Evolutionary conservation across 371 early-diverging fungal genomes (phyloP).

Genomic region (Dichotomocladium elegans): DNA sequence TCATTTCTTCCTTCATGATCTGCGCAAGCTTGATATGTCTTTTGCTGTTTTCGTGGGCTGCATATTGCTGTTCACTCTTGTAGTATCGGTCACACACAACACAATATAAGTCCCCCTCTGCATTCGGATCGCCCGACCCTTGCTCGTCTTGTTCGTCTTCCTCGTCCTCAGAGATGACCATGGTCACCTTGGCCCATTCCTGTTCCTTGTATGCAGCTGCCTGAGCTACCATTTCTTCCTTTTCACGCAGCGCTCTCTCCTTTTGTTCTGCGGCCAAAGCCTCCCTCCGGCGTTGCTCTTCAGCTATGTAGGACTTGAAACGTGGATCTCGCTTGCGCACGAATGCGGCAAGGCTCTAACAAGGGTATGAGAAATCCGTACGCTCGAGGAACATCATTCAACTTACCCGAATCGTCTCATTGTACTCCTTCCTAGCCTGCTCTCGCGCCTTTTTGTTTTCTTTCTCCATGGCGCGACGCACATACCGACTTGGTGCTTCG

Average conservation of each 20-base stretch:
- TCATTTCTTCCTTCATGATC: constrained; percentile 61
- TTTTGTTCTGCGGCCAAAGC: constrained; percentile 52
- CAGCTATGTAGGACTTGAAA: constrained; percentile 51
- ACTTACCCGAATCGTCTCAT: constrained; percentile 74
- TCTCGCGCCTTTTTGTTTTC: constrained; percentile 88
- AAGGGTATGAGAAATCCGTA: background rate
- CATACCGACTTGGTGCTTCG: constrained; percentile 79
- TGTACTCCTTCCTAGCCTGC: constrained; percentile 79
- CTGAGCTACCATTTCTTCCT: constrained; percentile 46
- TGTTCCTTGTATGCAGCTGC: constrained; percentile 53
- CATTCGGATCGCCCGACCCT: constrained; percentile 36
- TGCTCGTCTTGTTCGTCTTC: constrained; percentile 27
- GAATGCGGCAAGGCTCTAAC: constrained; percentile 48
- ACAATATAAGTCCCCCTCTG: constrained; percentile 60
- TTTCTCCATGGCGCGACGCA: constrained; percentile 86
- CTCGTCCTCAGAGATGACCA: constrained; percentile 3
- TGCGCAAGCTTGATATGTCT: constrained; percentile 72
- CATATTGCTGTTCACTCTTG: constrained; percentile 68
- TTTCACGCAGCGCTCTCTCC: constrained; percentile 47
- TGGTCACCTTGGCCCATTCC: constrained; percentile 62
- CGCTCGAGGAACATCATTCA: background rate
- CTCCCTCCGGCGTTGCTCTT: constrained; percentile 46
- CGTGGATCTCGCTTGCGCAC: constrained; percentile 81
- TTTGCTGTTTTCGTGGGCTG: constrained; percentile 73
- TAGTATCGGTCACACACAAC: constrained; percentile 81